phyloP scores from a whole-genome alignment of 2,329 filamentous ascomycete genomes.

The Penicillium thymicola region DNA sequence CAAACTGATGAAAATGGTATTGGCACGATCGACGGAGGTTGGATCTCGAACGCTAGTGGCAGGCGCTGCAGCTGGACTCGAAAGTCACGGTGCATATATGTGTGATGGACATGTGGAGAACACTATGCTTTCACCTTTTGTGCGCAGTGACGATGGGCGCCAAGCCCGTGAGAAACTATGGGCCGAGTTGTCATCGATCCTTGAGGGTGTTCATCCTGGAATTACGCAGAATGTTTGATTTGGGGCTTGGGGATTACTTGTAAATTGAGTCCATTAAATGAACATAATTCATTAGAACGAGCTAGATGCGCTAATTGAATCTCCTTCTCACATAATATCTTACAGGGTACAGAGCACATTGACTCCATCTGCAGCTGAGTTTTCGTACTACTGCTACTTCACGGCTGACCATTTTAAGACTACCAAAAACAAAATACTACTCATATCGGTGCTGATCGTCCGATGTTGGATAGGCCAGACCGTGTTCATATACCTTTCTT shows the following conservation, averaged over 20 bases:
- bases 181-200: constrained; percentile 41
- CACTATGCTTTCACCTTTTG: constrained; percentile 33
- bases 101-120: constrained; percentile 32
- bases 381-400: not conserved
- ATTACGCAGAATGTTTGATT: constrained; percentile 25
- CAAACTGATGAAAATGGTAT: constrained; percentile 26
- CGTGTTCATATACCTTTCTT: not conserved
- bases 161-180: constrained; percentile 42
- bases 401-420: not conserved
- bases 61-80: constrained; percentile 37
- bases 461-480: not conserved
- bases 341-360: not conserved
- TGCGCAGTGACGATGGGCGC: constrained; percentile 40
- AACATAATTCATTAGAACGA: not conserved
- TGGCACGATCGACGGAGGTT: constrained; percentile 47
- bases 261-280: not conserved
- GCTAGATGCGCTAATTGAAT: not conserved
- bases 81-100: constrained; percentile 50
- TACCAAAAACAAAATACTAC: not conserved
- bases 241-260: not conserved
- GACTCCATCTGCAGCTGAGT: not conserved
- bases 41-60: constrained; percentile 47
- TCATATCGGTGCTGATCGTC: not conserved
- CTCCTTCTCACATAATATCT: not conserved
- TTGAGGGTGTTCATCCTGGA: constrained; percentile 45